Evolutionary conservation across 2,329 filamentous ascomycete species (phyloP), one percentile per base, ranked within the genome.

Genomic region (Lachnellula subtilissima): DNA sequence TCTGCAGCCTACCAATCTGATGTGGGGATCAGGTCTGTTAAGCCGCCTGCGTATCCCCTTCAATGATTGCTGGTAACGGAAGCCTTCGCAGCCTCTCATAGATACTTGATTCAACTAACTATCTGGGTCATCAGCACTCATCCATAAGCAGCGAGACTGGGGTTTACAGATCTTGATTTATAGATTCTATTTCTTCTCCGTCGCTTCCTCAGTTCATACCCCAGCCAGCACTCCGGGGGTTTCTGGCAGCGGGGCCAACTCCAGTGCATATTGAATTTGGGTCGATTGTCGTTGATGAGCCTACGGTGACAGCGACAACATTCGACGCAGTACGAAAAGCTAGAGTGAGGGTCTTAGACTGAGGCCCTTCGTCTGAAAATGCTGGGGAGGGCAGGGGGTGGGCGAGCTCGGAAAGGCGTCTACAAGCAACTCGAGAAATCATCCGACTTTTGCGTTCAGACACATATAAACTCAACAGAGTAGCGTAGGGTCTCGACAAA

Each of bases 21-120:
- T 93, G 50, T 91, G 87, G 80, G 91, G 88, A 1, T 89, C 91
- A 9, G 88, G 87, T 1, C 80, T 95, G 67, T 75, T 93, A 14
- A 83, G 82, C 23, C 83, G 89, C 22, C 74, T 96, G 39, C 82
- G 81, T 46, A 81, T 96, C n/a, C 89, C 57, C 4, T 48, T 46
- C 42, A 54, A 54, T 12, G 57, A 59, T 48, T 54, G 46, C 32
- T 59, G 55, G 60, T 77, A 9, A 28, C 28, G 28, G 1, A 28
- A 28, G 9, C 8, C 28, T 9, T 28, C 9, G 28, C 28, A 8
- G 7, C 8, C 6, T 28, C 25, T 28, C 8, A 28, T 28, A 28
- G 28, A 28, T 28, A 9, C 7, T 9, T 28, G 28, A 3, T 9
- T 9, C 9, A 2, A 28, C 28, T 28, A 28, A 28, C 3, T 8